These are phyloP conservation scores for Fusarium napiforme DNA, from an alignment of 2,329 filamentous ascomycete genomes.

Conservation along the genomic window DNA sequence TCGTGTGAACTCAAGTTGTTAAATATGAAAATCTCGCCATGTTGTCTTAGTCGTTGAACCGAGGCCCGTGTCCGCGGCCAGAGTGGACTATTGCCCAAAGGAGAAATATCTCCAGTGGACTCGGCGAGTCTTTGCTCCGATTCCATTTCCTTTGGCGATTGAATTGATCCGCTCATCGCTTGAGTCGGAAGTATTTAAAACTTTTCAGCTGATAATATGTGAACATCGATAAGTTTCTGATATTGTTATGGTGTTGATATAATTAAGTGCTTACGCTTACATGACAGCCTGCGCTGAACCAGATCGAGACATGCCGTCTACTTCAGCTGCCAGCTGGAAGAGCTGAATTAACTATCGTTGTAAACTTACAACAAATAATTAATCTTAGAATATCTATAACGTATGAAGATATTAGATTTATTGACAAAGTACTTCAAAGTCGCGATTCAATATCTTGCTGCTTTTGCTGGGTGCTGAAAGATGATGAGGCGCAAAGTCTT, in stretches of 20 bases:
- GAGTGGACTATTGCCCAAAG: conserved; percentile 19
- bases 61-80: conserved; percentile 10
- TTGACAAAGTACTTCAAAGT: too few relatives aligned
- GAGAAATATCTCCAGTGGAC: conserved; percentile 3
- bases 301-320: too few relatives aligned
- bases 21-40: conserved; percentile 4
- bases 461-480: neutral
- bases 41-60: neutral
- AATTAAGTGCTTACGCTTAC: neutral
- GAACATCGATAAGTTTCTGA: neutral
- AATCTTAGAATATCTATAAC: too few relatives aligned
- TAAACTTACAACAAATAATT: accelerated
- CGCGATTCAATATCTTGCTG: too few relatives aligned
- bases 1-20: neutral
- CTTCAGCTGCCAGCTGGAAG: too few relatives aligned
- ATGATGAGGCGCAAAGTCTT: accelerated
- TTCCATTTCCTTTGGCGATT: neutral
- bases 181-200: neutral
- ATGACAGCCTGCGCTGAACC: neutral
- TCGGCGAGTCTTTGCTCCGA: conserved; percentile 26
- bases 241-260: accelerated
- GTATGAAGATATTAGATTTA: neutral
- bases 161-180: conserved; percentile 1
- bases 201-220: too few relatives aligned
- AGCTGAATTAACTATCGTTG: too few relatives aligned